Conservation (phyloP, 2,329 filamentous ascomycete genomes). For the Aureobasidium sp. region DNA sequence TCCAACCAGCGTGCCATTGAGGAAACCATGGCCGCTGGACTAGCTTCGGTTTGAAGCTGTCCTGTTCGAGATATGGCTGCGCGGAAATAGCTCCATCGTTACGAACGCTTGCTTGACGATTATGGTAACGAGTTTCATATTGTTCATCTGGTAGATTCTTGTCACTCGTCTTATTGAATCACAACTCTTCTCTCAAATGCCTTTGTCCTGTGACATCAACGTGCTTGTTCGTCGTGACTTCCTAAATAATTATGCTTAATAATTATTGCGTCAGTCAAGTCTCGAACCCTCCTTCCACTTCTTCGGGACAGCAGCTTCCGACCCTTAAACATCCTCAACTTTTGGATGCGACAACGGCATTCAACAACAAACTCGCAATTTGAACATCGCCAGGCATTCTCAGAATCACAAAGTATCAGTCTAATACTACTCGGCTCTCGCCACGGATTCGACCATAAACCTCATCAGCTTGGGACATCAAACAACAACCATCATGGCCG, state of each 20-base stretch:
- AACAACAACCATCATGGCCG: conserved; percentile 24
- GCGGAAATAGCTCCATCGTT: neutral
- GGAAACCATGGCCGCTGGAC: conserved; percentile 12
- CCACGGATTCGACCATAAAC: neutral
- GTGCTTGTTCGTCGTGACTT: neutral
- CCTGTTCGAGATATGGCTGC: neutral
- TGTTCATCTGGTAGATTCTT: neutral
- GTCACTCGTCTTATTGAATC: neutral
- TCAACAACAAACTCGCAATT: neutral
- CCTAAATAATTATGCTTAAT: neutral
- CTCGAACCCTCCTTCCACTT: neutral
- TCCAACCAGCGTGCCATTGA: neutral
- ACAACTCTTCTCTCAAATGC: neutral
- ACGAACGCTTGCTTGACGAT: neutral
- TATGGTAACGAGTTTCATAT: neutral
- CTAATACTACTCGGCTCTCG: neutral
- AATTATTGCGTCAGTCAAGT: conserved; percentile 3
- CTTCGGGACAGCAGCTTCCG: neutral
- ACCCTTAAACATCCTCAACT: neutral
- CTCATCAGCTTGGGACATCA: neutral
- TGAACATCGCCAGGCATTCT: neutral
- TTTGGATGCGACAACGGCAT: neutral
- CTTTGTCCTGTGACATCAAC: neutral
- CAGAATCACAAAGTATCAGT: too few species aligned
- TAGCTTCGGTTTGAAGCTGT: neutral